phyloP scores from a whole-genome alignment of 495 filamentous ascomycete species.

The Aspergillus sclerotiicarbonarius region DNA sequence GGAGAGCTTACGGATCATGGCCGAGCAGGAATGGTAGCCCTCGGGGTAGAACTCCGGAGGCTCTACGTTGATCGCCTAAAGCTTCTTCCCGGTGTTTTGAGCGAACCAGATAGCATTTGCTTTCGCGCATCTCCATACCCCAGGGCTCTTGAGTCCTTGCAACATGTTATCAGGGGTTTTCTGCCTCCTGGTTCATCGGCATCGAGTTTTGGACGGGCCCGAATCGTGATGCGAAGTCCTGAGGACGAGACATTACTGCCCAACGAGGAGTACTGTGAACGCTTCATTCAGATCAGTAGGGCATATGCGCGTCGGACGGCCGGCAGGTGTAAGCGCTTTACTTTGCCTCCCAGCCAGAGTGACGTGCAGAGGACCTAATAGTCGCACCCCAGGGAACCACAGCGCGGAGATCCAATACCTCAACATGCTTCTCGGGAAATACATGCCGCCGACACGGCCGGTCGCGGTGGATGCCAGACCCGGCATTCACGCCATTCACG shows the following conservation, averaged over 20 bases:
- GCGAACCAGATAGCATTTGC: not conserved
- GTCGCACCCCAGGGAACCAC: not conserved
- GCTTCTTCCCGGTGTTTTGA: not conserved
- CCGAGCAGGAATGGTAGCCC: not conserved
- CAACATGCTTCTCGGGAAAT: not conserved
- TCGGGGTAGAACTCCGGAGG: not conserved
- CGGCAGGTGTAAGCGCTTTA: not conserved
- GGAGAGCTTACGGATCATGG: not conserved
- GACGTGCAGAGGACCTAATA: not conserved
- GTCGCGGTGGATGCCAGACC: not conserved
- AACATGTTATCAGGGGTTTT: not conserved
- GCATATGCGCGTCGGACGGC: not conserved
- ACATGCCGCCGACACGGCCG: not conserved
- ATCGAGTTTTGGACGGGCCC: not conserved
- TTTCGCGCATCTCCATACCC: conserved; percentile 1
- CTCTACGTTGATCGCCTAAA: not conserved
- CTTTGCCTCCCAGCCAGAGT: not conserved
- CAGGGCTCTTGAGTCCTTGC: conserved; percentile 1
- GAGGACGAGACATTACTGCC: not conserved
- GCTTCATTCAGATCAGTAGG: conserved; percentile 2
- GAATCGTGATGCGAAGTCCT: conserved; percentile 2
- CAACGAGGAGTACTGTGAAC: not conserved
- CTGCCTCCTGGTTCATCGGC: not conserved
- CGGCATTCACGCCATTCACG: not conserved
- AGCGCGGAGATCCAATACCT: not conserved